These are phyloP conservation scores for Teunomyces kruisii DNA, from an alignment of 805 yeast species.

Conservation along the genomic window DNA sequence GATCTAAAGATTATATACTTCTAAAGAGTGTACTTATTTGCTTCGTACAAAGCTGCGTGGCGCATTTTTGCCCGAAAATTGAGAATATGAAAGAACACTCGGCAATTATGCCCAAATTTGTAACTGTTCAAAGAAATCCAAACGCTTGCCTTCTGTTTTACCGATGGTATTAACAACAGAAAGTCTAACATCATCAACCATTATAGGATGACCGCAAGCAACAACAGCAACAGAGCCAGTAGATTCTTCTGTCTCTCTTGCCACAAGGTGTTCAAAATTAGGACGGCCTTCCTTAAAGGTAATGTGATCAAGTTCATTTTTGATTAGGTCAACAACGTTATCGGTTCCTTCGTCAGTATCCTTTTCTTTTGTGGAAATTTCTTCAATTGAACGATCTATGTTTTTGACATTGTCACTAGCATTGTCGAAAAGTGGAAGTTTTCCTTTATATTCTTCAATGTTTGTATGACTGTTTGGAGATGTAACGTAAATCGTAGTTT, in stretches of 20 bases:
- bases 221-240: constrained; percentile 48
- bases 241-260: constrained; percentile 32
- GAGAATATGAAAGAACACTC: too few species aligned
- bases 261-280: constrained; percentile 35
- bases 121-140: constrained; percentile 70
- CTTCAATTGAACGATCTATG: constrained; percentile 17
- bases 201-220: constrained; percentile 59
- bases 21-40: too few species aligned
- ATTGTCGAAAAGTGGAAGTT: not conserved
- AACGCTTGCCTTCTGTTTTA: constrained; percentile 37
- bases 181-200: constrained; percentile 55
- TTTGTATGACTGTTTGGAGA: constrained; percentile 42
- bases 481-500: constrained; percentile 27
- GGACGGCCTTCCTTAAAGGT: constrained; percentile 40
- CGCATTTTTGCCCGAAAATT: too few species aligned
- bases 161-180: constrained; percentile 43
- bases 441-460: constrained; percentile 25
- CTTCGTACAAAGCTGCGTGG: too few species aligned
- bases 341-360: not conserved
- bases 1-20: too few species aligned
- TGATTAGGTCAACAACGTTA: not conserved
- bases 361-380: constrained; percentile 6
- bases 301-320: constrained; percentile 20
- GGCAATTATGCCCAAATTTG: constrained; percentile 64
- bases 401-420: not conserved